Conservation (phyloP, 306 rosid species). For the Rosa lucieae region DNA sequence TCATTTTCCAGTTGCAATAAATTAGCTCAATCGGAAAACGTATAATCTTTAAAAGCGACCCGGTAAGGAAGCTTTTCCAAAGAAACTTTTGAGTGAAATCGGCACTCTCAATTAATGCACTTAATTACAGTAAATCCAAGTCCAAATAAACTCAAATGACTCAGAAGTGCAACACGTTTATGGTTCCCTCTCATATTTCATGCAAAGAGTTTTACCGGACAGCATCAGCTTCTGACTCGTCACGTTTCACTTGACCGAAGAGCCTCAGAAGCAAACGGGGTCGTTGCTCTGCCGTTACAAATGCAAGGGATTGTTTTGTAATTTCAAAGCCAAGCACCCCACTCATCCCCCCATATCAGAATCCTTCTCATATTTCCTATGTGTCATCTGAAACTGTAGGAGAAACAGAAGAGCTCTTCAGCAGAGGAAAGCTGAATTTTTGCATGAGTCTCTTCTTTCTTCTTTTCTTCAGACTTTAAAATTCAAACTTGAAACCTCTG, state of each 20-base stretch:
- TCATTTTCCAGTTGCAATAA: not conserved
- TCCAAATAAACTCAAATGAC: not conserved
- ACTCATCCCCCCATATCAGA: not conserved
- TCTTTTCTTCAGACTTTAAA: not conserved
- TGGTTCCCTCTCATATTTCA: not conserved
- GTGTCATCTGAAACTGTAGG: not conserved
- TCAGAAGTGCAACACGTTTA: not conserved
- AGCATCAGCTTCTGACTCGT: not conserved
- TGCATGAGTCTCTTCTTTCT: not conserved
- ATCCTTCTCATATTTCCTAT: not conserved
- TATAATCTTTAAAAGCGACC: not conserved
- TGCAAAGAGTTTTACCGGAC: not conserved
- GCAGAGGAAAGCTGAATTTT: not conserved
- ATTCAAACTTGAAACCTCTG: too few relatives aligned
- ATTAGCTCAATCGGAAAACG: not conserved
- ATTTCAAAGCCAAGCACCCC: not conserved
- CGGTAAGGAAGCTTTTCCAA: not conserved
- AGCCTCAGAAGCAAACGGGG: not conserved
- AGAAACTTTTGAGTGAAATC: not conserved
- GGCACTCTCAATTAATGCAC: not conserved
- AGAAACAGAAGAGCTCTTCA: not conserved
- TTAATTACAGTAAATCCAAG: not conserved
- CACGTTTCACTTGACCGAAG: not conserved
- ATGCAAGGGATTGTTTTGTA: not conserved
- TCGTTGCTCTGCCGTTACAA: not conserved